These are phyloP conservation scores for Cryptomeria japonica DNA, from an alignment of 75 land plant species.

Conservation along the genomic window DNA sequence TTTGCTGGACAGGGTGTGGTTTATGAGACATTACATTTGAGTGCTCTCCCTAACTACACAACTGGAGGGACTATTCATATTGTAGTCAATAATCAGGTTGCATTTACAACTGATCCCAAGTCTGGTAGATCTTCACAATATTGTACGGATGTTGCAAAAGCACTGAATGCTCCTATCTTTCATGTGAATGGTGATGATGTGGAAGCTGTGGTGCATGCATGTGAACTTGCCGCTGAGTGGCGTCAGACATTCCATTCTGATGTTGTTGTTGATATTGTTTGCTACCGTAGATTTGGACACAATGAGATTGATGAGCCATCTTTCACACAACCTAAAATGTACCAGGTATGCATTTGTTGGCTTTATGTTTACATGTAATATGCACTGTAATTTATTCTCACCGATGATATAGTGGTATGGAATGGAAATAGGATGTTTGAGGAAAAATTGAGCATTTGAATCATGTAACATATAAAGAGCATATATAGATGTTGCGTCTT, in stretches of 20 bases:
- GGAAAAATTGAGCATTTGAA: background rate
- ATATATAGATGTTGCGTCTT: background rate
- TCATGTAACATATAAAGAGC: background rate
- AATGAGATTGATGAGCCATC: conserved; percentile 98
- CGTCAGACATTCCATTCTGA: conserved; percentile 90
- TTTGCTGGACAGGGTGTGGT: conserved; percentile 99
- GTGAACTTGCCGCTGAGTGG: conserved; percentile 98
- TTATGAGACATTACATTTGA: conserved; percentile 93
- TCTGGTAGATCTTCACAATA: conserved; percentile 92
- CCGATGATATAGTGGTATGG: background rate
- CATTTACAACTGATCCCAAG: conserved; percentile 95
- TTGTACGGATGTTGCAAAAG: conserved; percentile 98
- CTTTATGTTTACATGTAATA: background rate
- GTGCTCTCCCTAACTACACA: conserved; percentile 93
- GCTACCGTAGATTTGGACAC: conserved; percentile 96
- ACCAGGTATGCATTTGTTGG: conserved; percentile 52
- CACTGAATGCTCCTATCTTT: conserved; percentile 92
- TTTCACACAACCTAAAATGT: conserved; percentile 98
- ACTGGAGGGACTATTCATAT: conserved; percentile 97
- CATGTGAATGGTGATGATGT: conserved; percentile 99
- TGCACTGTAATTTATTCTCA: background rate
- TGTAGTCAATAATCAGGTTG: conserved; percentile 98
- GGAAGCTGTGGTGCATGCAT: conserved; percentile 92
- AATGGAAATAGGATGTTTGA: background rate
- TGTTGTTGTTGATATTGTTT: conserved; percentile 94